A percentile compares a stretch with the other conserved stretches of the same genome.
These are phyloP conservation scores for Mucor mucedo DNA, from an alignment of 371 early-diverging fungal species.

Conservation along the genomic window DNA sequence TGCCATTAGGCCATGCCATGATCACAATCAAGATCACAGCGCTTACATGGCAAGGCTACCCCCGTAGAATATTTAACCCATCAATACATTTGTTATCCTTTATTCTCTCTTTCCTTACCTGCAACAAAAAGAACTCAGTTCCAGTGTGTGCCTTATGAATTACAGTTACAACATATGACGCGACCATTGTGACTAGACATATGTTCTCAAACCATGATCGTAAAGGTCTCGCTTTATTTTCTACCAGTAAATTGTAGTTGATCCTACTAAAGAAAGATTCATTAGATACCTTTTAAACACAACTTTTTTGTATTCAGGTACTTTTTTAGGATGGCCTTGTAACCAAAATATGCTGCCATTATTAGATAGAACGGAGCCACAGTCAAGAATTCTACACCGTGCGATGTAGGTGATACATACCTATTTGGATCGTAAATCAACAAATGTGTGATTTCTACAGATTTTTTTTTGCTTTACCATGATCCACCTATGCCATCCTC, in stretches of 20 bases:
- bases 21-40: constrained; percentile 54
- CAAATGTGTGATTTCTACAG: background rate
- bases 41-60: constrained; percentile 65
- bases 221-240: constrained; percentile 24
- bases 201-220: constrained; percentile 42
- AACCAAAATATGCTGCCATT: constrained; percentile 46
- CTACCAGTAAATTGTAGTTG: constrained; percentile 25
- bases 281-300: background rate
- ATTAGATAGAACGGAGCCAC: constrained; percentile 49
- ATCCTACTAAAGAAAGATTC: constrained; percentile 7
- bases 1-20: constrained; percentile 53
- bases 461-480: constrained; percentile 40
- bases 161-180: constrained; percentile 50
- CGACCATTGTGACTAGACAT: constrained; percentile 39
- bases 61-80: background rate
- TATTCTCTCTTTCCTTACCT: constrained; percentile 29
- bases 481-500: constrained; percentile 51
- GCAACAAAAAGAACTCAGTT: constrained; percentile 57
- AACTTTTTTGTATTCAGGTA: constrained; percentile 16
- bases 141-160: constrained; percentile 50
- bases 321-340: constrained; percentile 45
- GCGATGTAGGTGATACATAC: constrained; percentile 62
- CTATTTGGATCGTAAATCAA: constrained; percentile 23
- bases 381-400: constrained; percentile 56
- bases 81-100: background rate